phyloP scores from a whole-genome alignment of 164 flowering plant species.

The Piper longum region DNA sequence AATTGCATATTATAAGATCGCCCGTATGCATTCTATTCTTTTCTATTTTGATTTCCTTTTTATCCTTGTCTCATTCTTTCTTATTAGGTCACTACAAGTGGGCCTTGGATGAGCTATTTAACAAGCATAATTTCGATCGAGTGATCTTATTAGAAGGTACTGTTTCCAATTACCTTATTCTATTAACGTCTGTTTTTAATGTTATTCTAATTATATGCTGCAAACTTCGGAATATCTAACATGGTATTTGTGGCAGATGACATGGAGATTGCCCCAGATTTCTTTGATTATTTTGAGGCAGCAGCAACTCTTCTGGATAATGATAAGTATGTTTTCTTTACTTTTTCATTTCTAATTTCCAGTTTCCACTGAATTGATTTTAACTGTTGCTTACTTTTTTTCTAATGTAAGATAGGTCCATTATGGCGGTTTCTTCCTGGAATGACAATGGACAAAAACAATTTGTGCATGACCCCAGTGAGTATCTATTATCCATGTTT shows the following conservation, averaged over 20 bases:
- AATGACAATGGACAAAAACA: constrained; percentile 99
- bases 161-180: neutral
- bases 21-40: constrained; percentile 37
- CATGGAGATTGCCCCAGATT: constrained; percentile 94
- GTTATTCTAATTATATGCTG: neutral
- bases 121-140: constrained; percentile 64
- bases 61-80: constrained; percentile 2
- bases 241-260: constrained; percentile 51
- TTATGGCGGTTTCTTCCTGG: constrained; percentile 99
- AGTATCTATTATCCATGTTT: constrained; percentile 14
- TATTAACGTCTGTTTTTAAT: neutral
- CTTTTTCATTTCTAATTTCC: neutral
- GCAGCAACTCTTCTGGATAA: constrained; percentile 67
- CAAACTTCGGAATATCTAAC: neutral
- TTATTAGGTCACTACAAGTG: constrained; percentile 88
- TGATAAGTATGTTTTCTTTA: constrained; percentile 54
- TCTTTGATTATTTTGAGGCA: constrained; percentile 91
- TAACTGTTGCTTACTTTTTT: neutral
- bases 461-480: constrained; percentile 91
- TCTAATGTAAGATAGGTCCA: constrained; percentile 36
- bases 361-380: neutral
- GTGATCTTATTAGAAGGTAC: constrained; percentile 95
- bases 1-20: constrained; percentile 95
- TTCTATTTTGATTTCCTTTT: constrained; percentile 2
- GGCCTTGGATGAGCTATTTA: constrained; percentile 79